A percentile compares a stretch with the other conserved stretches of the same genome.
phyloP scores from a whole-genome alignment of 1,139 yeast genomes.

The Taiozyma onychis region DNA sequence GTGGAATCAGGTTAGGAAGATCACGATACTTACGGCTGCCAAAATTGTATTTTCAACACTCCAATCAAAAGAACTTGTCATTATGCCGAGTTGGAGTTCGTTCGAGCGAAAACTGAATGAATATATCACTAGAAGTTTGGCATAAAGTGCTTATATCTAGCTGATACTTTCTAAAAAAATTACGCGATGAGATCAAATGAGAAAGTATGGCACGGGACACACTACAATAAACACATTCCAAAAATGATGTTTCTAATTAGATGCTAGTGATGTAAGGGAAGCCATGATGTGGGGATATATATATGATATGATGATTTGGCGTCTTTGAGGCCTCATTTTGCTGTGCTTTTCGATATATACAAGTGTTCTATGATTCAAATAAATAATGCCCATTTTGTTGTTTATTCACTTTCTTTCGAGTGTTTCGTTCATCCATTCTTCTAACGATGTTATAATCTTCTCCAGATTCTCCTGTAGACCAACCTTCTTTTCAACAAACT shows the following conservation, averaged over 20 bases:
- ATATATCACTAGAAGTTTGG: neutral
- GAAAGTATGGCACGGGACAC: neutral
- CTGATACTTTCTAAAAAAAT: neutral
- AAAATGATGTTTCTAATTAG: neutral
- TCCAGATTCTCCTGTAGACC: neutral
- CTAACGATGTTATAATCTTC: neutral
- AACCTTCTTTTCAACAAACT: neutral
- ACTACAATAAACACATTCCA: neutral
- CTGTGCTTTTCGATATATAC: neutral
- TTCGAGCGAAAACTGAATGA: neutral
- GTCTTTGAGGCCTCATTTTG: neutral
- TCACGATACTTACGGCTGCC: constrained; percentile 12
- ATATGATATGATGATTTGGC: neutral
- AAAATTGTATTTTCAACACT: constrained; percentile 12
- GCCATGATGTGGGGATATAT: neutral
- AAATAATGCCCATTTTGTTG: neutral
- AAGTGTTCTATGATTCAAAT: neutral
- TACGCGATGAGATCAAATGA: neutral
- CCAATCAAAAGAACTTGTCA: neutral
- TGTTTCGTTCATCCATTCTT: constrained; percentile 6
- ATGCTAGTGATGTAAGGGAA: neutral
- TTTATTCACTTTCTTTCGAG: neutral
- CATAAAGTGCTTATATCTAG: neutral
- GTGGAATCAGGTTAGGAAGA: neutral
- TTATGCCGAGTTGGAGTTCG: neutral